A percentile compares a stretch with the other conserved stretches of the same genome.
phyloP scores from a whole-genome alignment of 1,139 yeast species.

The Hyphopichia pseudoburtonii region DNA sequence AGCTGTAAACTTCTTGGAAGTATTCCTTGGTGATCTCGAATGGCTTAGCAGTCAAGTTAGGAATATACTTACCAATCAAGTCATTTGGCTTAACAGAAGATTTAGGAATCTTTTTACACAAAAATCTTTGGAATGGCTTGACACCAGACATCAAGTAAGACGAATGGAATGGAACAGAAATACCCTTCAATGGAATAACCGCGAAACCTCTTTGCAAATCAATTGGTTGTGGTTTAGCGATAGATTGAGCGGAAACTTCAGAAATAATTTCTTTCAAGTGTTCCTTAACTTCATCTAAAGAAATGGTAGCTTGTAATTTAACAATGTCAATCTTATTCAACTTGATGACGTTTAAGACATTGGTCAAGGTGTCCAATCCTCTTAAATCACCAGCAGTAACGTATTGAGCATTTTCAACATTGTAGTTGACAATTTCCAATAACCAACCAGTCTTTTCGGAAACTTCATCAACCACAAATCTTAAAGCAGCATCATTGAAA shows the following conservation, averaged over 20 bases:
- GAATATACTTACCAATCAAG: constrained; percentile 92
- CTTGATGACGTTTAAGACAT: constrained; percentile 89
- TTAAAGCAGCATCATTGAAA: constrained; percentile 88
- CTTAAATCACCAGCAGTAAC: constrained; percentile 98
- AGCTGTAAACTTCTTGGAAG: constrained; percentile 89
- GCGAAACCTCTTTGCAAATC: constrained; percentile 98
- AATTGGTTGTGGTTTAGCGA: constrained; percentile 92
- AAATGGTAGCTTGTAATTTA: constrained; percentile 76
- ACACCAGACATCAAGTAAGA: constrained; percentile 97
- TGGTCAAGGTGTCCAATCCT: constrained; percentile 88
- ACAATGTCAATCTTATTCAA: constrained; percentile 91
- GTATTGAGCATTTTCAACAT: constrained; percentile 96
- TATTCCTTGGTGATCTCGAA: constrained; percentile 94
- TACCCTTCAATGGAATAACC: constrained; percentile 96
- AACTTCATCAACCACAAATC: constrained; percentile 92
- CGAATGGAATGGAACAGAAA: constrained; percentile 98
- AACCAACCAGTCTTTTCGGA: constrained; percentile 85
- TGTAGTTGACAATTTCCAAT: constrained; percentile 95
- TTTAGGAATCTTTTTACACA: constrained; percentile 92
- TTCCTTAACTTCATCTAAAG: constrained; percentile 83
- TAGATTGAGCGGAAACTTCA: constrained; percentile 78
- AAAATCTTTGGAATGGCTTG: constrained; percentile 97
- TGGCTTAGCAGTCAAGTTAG: constrained; percentile 97
- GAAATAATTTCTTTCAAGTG: constrained; percentile 84
- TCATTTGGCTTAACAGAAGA: constrained; percentile 94